phyloP scores from a whole-genome alignment of 2,329 filamentous ascomycete genomes.

The Aspergillus caelatus region DNA sequence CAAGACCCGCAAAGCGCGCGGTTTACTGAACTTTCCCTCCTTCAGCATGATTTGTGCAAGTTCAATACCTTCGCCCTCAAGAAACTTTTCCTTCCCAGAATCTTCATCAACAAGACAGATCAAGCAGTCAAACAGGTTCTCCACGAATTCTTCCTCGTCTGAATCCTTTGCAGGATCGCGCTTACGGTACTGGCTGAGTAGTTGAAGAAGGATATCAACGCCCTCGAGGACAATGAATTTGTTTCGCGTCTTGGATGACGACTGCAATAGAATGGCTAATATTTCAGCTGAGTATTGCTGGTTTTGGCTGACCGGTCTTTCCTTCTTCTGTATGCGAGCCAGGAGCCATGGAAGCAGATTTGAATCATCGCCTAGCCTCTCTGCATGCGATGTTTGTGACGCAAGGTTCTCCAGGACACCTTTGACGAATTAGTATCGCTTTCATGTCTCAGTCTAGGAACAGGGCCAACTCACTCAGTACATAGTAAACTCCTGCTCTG shows the following conservation, averaged over 20 bases:
- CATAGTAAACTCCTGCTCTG: slow-evolving; percentile 82
- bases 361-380: slow-evolving; percentile 71
- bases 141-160: slow-evolving; percentile 91
- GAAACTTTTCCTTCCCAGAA: slow-evolving; percentile 75
- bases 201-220: slow-evolving; percentile 77
- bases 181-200: slow-evolving; percentile 82
- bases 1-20: slow-evolving; percentile 75
- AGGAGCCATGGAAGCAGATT: slow-evolving; percentile 77
- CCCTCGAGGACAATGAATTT: slow-evolving; percentile 69
- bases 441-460: background rate
- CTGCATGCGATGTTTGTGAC: slow-evolving; percentile 68
- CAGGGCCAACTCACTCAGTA: slow-evolving; percentile 54
- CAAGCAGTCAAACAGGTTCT: slow-evolving; percentile 87
- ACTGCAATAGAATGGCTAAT: slow-evolving; percentile 83
- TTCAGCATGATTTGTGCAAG: slow-evolving; percentile 89
- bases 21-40: slow-evolving; percentile 82
- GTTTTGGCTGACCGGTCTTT: slow-evolving; percentile 77
- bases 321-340: slow-evolving; percentile 68
- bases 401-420: slow-evolving; percentile 83
- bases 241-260: slow-evolving; percentile 66
- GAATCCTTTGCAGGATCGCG: slow-evolving; percentile 82
- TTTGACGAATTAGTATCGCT: slow-evolving; percentile 18
- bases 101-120: slow-evolving; percentile 77
- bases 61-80: slow-evolving; percentile 90
- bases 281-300: slow-evolving; percentile 95